These are phyloP conservation scores for Nitzschia sp. DNA, from an alignment of 108 stramenopile genomes.

Conservation along the genomic window DNA sequence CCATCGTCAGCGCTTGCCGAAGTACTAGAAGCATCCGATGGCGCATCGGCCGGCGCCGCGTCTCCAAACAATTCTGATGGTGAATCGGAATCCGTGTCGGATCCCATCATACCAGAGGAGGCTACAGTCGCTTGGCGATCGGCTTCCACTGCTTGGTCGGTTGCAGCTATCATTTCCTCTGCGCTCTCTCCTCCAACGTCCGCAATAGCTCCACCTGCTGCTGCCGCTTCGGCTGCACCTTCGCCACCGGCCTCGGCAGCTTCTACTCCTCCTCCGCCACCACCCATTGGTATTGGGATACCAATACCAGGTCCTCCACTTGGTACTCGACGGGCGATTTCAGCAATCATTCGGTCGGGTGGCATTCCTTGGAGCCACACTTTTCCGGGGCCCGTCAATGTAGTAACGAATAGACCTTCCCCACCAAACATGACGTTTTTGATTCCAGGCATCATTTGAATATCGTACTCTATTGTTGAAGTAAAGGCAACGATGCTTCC, in stretches of 20 bases:
- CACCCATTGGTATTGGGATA: constrained; percentile 29
- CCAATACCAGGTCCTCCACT: constrained; percentile 50
- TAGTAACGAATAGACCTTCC: constrained; percentile 86
- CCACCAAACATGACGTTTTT: constrained; percentile 92
- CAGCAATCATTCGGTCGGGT: constrained; percentile 90
- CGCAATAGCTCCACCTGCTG: constrained; percentile 7
- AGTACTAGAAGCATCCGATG: background rate
- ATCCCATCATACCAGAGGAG: constrained; percentile 52
- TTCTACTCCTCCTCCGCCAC: constrained; percentile 25
- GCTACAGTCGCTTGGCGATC: constrained; percentile 79
- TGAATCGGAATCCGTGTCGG: constrained; percentile 55
- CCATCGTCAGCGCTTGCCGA: background rate
- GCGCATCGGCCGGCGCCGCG: constrained; percentile 44
- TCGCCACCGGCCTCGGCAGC: constrained; percentile 13
- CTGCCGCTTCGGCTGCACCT: constrained; percentile 27
- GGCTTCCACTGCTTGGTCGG: constrained; percentile 56
- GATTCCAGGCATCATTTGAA: constrained; percentile 80
- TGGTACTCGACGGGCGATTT: constrained; percentile 84
- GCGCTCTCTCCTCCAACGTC: constrained; percentile 22
- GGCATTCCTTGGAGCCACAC: constrained; percentile 90
- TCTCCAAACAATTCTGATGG: constrained; percentile 74
- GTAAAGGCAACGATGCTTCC: constrained; percentile 85
- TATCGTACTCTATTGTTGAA: constrained; percentile 70
- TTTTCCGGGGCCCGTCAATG: constrained; percentile 71
- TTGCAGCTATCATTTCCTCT: constrained; percentile 18